Base-by-base conservation (phyloP, 331 rosid species). In the Acacia concinna region DNA sequence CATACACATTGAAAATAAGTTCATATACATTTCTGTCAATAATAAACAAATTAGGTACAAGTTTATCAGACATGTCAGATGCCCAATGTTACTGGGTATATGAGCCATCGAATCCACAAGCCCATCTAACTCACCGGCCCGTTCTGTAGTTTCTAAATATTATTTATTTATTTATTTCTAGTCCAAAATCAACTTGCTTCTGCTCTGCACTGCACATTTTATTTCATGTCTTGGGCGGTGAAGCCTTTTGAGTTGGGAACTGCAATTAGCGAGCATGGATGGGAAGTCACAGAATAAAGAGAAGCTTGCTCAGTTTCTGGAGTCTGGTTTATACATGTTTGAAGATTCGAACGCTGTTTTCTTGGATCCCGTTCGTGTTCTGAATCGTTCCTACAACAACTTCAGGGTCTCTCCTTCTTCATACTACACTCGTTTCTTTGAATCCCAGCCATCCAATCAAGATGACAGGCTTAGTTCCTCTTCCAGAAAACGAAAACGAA, bases 351-450 rank as follows among this genome's bases (percentile, higher is more conserved):
- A 81, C 59, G 80, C 78, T 56, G 79, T 91, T 76, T 93, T 95
- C 84, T 52, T 95, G 3, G 99, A 95, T 18, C 90, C 97, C 64
- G 93, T 93, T 18, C 97, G 96, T 44, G 85, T 88, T 68, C 87
- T 95, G 56, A 93, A 89, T 70, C 90, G 88, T 54, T 93, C 81
- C 5, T 95, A 93, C 86, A 78, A 84, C 70, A 82, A 86, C 63
- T 86, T 87, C 81, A 87, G 78, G 47, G 90, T 95, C 81, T 89
- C 96, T 31, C 88, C 99, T 2, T 82, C 92, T 18, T 52, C 81
- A 31, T 93, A 91, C 87, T 93, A 91, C 65, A 74, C 85, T 44
- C 98, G 97, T 43, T 87, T 84, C 66, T 93, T 91, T 81, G 81
- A 85, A 35, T 62, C 89, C 73, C 84, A 30, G 35, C 78, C 12